phyloP scores from a whole-genome alignment of 2,329 filamentous ascomycete genomes.

The Penicillium nordicum region DNA sequence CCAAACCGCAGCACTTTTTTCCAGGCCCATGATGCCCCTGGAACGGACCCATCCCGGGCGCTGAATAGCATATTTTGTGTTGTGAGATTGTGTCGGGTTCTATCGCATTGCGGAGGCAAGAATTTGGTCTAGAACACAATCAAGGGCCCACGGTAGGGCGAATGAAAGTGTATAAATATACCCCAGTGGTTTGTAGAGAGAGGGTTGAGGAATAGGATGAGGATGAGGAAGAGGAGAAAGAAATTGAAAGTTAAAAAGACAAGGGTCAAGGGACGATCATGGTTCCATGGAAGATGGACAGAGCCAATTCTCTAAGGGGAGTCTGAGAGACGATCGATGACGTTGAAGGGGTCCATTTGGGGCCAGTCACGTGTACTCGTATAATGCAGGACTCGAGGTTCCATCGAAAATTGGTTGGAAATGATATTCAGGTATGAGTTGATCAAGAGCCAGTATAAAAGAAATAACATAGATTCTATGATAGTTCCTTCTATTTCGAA shows the following conservation, averaged over 20 bases:
- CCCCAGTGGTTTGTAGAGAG: background rate
- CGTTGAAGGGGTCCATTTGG: conserved; percentile 7
- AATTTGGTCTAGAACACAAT: conserved; percentile 8
- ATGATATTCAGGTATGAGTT: background rate
- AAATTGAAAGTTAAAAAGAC: conserved; percentile 5
- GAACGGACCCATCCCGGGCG: conserved; percentile 23
- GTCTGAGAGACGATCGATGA: conserved; percentile 9
- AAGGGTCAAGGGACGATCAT: conserved; percentile 16
- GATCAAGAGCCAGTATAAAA: background rate
- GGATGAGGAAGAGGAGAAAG: background rate
- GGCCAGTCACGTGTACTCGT: background rate
- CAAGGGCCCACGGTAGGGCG: conserved; percentile 5
- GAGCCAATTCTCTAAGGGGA: conserved; percentile 11
- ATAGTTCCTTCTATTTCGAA: background rate
- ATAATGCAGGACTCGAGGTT: background rate
- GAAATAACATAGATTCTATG: background rate
- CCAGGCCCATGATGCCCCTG: conserved; percentile 30
- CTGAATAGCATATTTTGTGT: conserved; percentile 25
- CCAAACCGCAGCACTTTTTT: conserved; percentile 32
- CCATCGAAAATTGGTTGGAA: background rate
- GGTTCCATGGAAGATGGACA: conserved; percentile 21
- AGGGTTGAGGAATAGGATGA: background rate
- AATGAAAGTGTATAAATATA: conserved; percentile 2
- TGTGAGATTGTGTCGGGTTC: background rate
- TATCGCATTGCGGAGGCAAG: conserved; percentile 22